A percentile compares a stretch with the other conserved stretches of the same genome.
phyloP scores from a whole-genome alignment of 257 asterid species.

The Solanum virginianum region DNA sequence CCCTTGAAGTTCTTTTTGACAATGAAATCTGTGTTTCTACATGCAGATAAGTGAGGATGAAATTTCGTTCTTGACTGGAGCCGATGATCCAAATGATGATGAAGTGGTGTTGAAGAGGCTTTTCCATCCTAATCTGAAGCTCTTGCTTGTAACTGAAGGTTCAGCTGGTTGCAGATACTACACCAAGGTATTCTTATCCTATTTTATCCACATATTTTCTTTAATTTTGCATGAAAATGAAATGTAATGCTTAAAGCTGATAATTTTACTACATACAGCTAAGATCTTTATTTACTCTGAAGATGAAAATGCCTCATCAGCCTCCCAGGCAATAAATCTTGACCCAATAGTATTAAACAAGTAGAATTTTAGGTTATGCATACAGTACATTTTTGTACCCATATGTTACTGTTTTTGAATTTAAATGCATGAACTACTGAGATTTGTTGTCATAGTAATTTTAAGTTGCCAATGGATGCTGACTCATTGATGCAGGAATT shows the following conservation, averaged over 20 bases:
- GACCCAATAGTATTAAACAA: background rate
- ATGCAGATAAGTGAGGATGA: constrained; percentile 84
- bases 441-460: background rate
- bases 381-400: background rate
- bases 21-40: background rate
- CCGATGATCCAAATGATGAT: constrained; percentile 58
- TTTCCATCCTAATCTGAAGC: constrained; percentile 62
- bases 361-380: background rate
- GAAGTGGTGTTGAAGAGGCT: constrained; percentile 65
- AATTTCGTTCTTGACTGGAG: constrained; percentile 63
- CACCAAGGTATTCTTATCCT: constrained; percentile 47
- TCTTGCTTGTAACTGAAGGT: constrained; percentile 79
- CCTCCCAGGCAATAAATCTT: background rate
- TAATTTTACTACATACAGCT: background rate
- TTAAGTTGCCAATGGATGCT: background rate
- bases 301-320: background rate
- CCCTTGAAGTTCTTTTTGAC: background rate
- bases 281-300: background rate
- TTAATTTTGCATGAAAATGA: background rate
- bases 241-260: background rate
- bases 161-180: constrained; percentile 79
- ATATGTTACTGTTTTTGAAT: background rate
- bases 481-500: constrained; percentile 38
- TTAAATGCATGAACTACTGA: background rate
- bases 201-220: background rate